These are phyloP conservation scores for Phoenix dactylifera DNA, from an alignment of 176 grass and related monocot species.

Conservation along the genomic window DNA sequence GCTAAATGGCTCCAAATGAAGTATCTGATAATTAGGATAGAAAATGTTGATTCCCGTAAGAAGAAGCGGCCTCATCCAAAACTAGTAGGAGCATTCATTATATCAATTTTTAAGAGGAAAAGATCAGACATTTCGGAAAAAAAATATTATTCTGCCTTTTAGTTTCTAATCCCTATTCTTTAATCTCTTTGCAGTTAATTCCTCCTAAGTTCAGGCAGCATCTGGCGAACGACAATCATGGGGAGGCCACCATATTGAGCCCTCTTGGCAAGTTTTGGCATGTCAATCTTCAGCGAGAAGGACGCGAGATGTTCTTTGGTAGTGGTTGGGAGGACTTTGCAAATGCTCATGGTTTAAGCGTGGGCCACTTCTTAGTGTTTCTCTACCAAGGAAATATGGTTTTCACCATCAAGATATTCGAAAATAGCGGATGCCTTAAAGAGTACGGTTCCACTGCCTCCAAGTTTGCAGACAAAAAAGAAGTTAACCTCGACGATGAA, in stretches of 20 bases:
- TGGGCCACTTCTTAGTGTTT: conserved; percentile 30
- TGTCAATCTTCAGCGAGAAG: conserved; percentile 15
- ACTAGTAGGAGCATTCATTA: no score
- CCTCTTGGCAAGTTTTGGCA: conserved; percentile 31
- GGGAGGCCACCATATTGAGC: conserved; percentile 16
- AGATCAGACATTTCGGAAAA: no score
- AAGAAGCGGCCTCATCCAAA: no score
- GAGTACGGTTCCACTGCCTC: conserved; percentile 2
- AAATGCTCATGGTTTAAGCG: conserved; percentile 4
- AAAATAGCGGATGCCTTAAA: conserved; percentile 24
- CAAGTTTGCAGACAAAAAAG: no score
- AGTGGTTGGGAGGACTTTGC: conserved; percentile 14
- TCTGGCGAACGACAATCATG: background rate
- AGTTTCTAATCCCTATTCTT: background rate
- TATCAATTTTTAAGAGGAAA: no score
- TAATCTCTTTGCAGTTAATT: conserved; percentile 12
- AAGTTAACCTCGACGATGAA: no score
- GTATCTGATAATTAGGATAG: no score
- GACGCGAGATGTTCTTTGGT: conserved; percentile 17
- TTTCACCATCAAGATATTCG: conserved; percentile 25
- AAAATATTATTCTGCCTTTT: no score
- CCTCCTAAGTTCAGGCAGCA: conserved; percentile 19
- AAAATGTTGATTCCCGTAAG: no score
- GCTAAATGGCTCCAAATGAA: no score
- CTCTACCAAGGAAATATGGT: conserved; percentile 26